phyloP scores from a whole-genome alignment of 768 basidiomycete genomes.

The Astraeus odoratus region DNA sequence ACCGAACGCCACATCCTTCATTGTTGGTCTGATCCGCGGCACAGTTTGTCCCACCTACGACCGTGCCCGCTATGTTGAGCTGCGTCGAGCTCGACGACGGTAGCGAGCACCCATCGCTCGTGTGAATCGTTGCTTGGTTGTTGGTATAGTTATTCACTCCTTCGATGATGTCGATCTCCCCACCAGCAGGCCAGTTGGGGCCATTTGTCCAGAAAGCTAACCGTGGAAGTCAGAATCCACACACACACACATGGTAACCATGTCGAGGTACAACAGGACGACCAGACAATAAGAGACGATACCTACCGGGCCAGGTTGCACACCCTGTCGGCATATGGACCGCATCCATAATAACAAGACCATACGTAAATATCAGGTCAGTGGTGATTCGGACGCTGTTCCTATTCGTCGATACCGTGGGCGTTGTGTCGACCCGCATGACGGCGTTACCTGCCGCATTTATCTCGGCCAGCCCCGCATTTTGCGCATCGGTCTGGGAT shows the following conservation, averaged over 20 bases:
- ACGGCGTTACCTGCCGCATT: slow-evolving; percentile 70
- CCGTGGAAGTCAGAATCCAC: neutral
- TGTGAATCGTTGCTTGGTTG: slow-evolving; percentile 81
- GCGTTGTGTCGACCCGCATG: slow-evolving; percentile 86
- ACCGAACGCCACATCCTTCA: slow-evolving; percentile 76
- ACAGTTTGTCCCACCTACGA: slow-evolving; percentile 70
- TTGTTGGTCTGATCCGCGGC: slow-evolving; percentile 64
- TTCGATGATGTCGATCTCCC: slow-evolving; percentile 83
- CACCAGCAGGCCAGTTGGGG: slow-evolving; percentile 39
- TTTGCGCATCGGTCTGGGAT: slow-evolving; percentile 50
- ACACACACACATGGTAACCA: neutral
- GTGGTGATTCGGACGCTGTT: slow-evolving; percentile 76
- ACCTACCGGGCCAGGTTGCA: slow-evolving; percentile 68
- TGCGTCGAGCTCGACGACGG: slow-evolving; percentile 37
- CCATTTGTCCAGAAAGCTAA: slow-evolving; percentile 47
- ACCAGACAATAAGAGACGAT: neutral
- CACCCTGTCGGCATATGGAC: slow-evolving; percentile 89
- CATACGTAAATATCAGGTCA: slow-evolving; percentile 50
- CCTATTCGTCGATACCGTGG: slow-evolving; percentile 58
- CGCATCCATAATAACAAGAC: slow-evolving; percentile 74
- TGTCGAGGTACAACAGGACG: neutral
- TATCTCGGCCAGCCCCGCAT: slow-evolving; percentile 55
- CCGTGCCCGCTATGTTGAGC: slow-evolving; percentile 52
- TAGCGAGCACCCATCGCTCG: slow-evolving; percentile 62
- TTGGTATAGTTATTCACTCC: slow-evolving; percentile 76